Base-by-base conservation (phyloP, 202 grass and related monocot genomes). In the Zizania palustris region DNA sequence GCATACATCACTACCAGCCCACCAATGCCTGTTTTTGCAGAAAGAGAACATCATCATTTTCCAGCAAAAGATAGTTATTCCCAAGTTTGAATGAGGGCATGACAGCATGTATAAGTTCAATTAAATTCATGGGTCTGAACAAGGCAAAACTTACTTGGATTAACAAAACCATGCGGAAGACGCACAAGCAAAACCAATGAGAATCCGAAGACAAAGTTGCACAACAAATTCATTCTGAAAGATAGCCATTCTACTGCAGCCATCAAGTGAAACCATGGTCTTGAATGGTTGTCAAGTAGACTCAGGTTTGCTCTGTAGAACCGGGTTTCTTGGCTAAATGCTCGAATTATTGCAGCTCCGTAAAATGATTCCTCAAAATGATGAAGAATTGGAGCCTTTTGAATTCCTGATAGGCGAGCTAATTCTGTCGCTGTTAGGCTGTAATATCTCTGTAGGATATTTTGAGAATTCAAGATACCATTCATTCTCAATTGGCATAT, bases 301-400 rank as follows among this genome's bases (percentile, higher is more conserved):
- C 15, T 53, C 5, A 53, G 49, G n/a, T 53, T 53, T 53, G 14
- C 10, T 53, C 16, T 53, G 49, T 53, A 18, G 49, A 53, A 53
- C 49, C 16, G 49, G 6, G 16, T 15, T 53, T 53, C 49, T 53
- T 53, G 49, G 49, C 49, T 18, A 53, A 53, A 53, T n/a, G 49
- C 49, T 53, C 49, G 49, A 53, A 53, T 53, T 53, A 53, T 53
- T 18, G 49, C 49, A 53, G 49, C 49, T 53, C 49, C 49, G n/a
- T 53, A 53, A 16, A 53, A 53, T 7, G 49, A n/a, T 53, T 53
- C 49, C 16, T 15, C 49, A 18, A 53, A 53, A 53, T 53, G 49
- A 53, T 53, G 49, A 53, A 53, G 49, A 53, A 53, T 53, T 53
- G 49, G 49, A 18, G 49, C 49, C 49, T 53, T 53, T 53, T 53